Base-by-base conservation (phyloP, 1,284 basidiomycete species). In the Ceraceosorus guamensis region DNA sequence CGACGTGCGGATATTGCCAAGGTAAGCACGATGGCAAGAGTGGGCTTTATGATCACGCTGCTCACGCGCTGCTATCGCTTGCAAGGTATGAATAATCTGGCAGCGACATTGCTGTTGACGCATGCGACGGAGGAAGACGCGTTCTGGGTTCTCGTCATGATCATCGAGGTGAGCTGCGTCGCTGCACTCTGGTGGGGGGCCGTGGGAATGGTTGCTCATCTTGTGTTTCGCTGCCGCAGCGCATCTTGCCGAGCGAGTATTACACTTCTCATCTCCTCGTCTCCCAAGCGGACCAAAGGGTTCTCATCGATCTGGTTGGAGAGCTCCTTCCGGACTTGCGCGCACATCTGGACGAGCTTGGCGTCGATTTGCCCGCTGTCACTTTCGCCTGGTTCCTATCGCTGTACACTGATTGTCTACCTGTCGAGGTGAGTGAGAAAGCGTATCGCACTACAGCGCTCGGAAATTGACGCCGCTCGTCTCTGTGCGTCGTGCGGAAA, bases 371-470 rank as follows among this genome's bases (percentile, higher is more conserved):
- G 4, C 86, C 87, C 1, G 91, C 91, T 0, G 89, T 97, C 56
- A 96, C 90, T 57, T 97, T 97, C 79, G 92, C 91, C 2, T 98
- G 93, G 93, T 96, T 97, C 79, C 80, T 98, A 41, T 92, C 89
- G 5, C 80, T 98, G 16, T 98, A 96, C 73, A 96, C 93, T 0
- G 91, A 96, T 70, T 95, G 91, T 76, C 79, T 97, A 3, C 93
- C 93, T 3, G 89, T 96, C 30, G 92, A 95, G 83, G 89, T 90
- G 62, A 58, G 82, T 48, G 6, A 2, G 11, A 41, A 41, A 11
- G 39, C 39, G 11, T 11, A 16, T 16, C 3, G 39, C 3, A 16
- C 39, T 41, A 16, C 39, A 11, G 39, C 10, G 39, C 39, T 16
- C 39, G 1, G 39, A 41, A 11, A 11, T 3, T 41, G 10, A 11